Evolutionary conservation across 75 land plant genomes (phyloP).

Genomic region (Adiantum capillusveneris): DNA sequence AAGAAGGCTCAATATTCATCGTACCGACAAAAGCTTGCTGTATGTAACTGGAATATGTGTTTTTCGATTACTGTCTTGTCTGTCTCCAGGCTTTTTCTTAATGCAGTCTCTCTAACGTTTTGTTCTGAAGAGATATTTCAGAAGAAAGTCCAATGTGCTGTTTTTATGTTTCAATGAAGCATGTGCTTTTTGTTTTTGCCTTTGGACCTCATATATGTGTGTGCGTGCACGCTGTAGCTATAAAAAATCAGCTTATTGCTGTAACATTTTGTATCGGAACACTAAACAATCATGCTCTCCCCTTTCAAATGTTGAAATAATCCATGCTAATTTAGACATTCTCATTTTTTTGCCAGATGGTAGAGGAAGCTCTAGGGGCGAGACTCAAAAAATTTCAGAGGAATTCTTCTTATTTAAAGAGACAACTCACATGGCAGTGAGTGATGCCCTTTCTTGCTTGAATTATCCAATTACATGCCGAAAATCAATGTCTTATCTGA

Average conservation of each 20-base stretch:
- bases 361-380: slow-evolving; percentile 39
- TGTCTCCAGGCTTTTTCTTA: not conserved
- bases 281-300: too few relatives aligned
- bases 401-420: slow-evolving; percentile 52
- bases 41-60: slow-evolving; percentile 16
- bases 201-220: too few relatives aligned
- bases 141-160: not conserved
- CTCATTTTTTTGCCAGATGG: slow-evolving; percentile 31
- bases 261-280: too few relatives aligned
- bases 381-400: slow-evolving; percentile 54
- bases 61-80: not conserved
- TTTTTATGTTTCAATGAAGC: slow-evolving; percentile 11
- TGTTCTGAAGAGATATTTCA: not conserved
- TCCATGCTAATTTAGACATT: too few relatives aligned
- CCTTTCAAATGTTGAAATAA: too few relatives aligned
- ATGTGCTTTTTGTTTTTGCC: too few relatives aligned
- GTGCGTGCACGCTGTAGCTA: too few relatives aligned
- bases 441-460: not conserved
- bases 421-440: slow-evolving; percentile 85
- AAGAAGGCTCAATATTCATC: slow-evolving; percentile 34
- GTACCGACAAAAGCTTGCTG: slow-evolving; percentile 50
- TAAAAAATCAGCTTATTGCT: too few relatives aligned
- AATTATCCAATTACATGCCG: too few relatives aligned
- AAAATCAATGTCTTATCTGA: too few relatives aligned
- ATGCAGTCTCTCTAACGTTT: too few relatives aligned